phyloP scores from a whole-genome alignment of 768 basidiomycete genomes.

The Kwoniella shandongensis region DNA sequence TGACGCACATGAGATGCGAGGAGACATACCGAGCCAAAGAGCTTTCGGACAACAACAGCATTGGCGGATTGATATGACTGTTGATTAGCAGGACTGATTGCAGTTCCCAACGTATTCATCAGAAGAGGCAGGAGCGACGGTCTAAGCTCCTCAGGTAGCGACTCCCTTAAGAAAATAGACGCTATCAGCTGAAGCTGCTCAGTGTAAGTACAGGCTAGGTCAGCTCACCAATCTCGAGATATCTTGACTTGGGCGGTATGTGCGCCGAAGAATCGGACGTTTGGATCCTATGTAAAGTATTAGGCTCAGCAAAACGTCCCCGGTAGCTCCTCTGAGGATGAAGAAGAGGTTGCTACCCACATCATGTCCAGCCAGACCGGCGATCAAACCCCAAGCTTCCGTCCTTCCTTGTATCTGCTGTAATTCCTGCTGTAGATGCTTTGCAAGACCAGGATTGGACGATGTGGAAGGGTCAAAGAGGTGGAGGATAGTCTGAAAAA shows the following conservation, averaged over 20 bases:
- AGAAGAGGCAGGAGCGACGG: slow-evolving; percentile 65
- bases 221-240: slow-evolving; percentile 75
- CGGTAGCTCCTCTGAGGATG: neutral
- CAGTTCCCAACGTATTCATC: slow-evolving; percentile 68
- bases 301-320: neutral
- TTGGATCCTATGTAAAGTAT: slow-evolving; percentile 59
- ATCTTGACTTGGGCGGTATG: slow-evolving; percentile 94
- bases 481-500: slow-evolving; percentile 42
- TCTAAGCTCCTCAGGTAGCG: slow-evolving; percentile 66
- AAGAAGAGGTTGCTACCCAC: slow-evolving; percentile 25
- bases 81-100: slow-evolving; percentile 50
- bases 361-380: slow-evolving; percentile 42
- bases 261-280: slow-evolving; percentile 92
- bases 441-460: slow-evolving; percentile 37
- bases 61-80: slow-evolving; percentile 60
- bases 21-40: slow-evolving; percentile 76
- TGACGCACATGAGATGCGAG: neutral
- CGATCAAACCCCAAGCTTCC: slow-evolving; percentile 51
- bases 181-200: neutral
- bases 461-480: slow-evolving; percentile 42
- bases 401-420: slow-evolving; percentile 39
- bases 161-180: slow-evolving; percentile 60
- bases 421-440: slow-evolving; percentile 44
- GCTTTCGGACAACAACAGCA: slow-evolving; percentile 76
- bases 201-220: neutral